These are phyloP conservation scores for Triadica sebifera DNA, from an alignment of 345 rosid species.

Conservation along the genomic window DNA sequence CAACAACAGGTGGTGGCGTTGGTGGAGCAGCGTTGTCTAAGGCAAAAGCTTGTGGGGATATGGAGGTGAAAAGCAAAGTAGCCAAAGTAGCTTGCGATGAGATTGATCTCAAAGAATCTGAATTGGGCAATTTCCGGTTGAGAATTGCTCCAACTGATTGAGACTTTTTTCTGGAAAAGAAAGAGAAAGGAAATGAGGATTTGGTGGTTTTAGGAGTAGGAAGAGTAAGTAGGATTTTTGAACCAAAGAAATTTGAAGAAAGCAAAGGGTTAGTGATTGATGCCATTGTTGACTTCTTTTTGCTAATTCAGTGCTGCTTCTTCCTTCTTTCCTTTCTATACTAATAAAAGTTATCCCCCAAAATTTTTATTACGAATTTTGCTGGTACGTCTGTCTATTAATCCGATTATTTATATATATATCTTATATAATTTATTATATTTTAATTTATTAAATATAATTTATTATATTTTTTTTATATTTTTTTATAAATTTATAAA, in stretches of 20 bases:
- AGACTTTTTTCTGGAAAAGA: constrained; percentile 20
- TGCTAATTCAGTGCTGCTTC: not conserved
- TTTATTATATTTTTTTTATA: no score
- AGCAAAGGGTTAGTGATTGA: constrained; percentile 36
- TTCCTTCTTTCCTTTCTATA: not conserved
- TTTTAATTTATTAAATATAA: no score
- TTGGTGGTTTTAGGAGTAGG: constrained; percentile 56
- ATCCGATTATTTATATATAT: no score
- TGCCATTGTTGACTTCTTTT: constrained; percentile 26
- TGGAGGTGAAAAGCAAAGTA: constrained; percentile 50
- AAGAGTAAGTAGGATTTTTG: constrained; percentile 38
- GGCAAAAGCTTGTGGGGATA: constrained; percentile 54
- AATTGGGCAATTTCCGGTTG: constrained; percentile 18
- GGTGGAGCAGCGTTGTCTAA: constrained; percentile 38
- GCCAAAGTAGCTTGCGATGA: constrained; percentile 45
- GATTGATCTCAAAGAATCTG: constrained; percentile 15
- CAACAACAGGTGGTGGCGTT: constrained; percentile 35
- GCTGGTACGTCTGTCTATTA: no score
- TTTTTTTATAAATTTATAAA: no score
- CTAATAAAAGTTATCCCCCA: not conserved
- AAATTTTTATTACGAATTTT: no score
- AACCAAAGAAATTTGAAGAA: constrained; percentile 43
- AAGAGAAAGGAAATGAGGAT: constrained; percentile 20
- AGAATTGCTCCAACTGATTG: constrained; percentile 18
- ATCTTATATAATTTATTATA: no score